Conservation (phyloP, 345 rosid genomes). For the Populus simonii region DNA sequence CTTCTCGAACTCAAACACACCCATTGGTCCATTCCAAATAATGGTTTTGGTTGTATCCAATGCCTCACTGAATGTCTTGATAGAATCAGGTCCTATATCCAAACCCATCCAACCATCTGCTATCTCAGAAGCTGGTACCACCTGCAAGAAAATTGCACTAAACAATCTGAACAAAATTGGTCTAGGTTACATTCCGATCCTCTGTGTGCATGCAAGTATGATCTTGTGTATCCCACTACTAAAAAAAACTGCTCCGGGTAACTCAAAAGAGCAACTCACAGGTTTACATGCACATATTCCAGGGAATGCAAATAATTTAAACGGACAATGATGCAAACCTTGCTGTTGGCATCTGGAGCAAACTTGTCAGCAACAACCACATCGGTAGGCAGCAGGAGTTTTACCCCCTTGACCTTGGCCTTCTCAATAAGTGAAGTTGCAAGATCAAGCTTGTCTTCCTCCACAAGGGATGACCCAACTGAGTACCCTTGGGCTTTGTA, state of each 20-base stretch:
- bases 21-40: constrained; percentile 99
- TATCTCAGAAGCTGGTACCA: constrained; percentile 71
- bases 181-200: neutral
- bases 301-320: neutral
- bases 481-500: constrained; percentile 77
- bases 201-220: neutral
- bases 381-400: constrained; percentile 73
- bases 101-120: constrained; percentile 97
- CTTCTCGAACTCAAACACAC: constrained; percentile 89
- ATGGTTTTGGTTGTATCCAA: constrained; percentile 71
- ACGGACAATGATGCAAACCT: constrained; percentile 39
- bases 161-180: neutral
- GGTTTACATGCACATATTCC: neutral
- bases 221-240: neutral
- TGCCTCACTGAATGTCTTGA: constrained; percentile 61
- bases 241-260: too few species aligned
- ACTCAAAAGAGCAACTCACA: neutral
- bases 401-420: constrained; percentile 82
- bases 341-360: constrained; percentile 82
- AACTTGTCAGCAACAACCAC: constrained; percentile 90
- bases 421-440: constrained; percentile 72
- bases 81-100: constrained; percentile 85
- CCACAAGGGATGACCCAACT: constrained; percentile 81
- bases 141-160: constrained; percentile 38
- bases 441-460: constrained; percentile 76